Evolutionary conservation across 2,329 filamentous ascomycete species (phyloP).

Genomic region (Periconia sp.): DNA sequence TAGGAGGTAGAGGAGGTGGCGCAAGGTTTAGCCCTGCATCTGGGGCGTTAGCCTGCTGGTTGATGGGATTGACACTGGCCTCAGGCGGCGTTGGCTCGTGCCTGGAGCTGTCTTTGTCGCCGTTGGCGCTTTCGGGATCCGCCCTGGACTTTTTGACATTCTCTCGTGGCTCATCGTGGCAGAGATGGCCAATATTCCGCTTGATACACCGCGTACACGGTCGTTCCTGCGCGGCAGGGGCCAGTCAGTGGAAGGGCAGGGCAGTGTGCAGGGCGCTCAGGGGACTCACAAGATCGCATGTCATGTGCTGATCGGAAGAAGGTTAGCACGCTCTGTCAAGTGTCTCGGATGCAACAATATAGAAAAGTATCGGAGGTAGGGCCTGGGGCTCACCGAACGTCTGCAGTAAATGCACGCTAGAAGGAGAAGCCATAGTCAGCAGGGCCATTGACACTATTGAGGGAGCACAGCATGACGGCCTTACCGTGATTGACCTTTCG

Average conservation of each 20-base stretch:
- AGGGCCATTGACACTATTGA: conserved; percentile 24
- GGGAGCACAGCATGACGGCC: conserved; percentile 29
- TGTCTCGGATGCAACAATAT: conserved; percentile 25
- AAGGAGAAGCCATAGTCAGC: conserved; percentile 34
- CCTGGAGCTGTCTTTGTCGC: conserved; percentile 37
- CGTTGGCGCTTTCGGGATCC: conserved; percentile 46
- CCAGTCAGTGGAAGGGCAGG: conserved; percentile 43
- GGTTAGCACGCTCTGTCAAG: conserved; percentile 41
- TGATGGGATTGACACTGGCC: conserved; percentile 28
- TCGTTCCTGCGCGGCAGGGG: conserved; percentile 70
- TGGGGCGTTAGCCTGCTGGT: conserved; percentile 35
- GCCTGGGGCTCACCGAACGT: conserved; percentile 53
- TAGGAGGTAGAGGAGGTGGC: conserved; percentile 41
- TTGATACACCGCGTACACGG: conserved; percentile 98
- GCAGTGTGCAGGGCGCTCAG: conserved; percentile 9
- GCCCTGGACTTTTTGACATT: conserved; percentile 77
- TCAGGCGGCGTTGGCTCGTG: conserved; percentile 40
- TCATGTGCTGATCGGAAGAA: conserved; percentile 54
- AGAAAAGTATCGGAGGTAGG: conserved; percentile 27
- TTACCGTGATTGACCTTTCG: conserved; percentile 61
- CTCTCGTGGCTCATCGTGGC: conserved; percentile 96
- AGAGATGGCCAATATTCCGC: conserved; percentile 96
- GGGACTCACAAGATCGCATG: conserved; percentile 56
- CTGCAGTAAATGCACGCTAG: conserved; percentile 60
- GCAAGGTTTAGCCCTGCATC: conserved; percentile 48